Evolutionary conservation across 2,329 filamentous ascomycete genomes (phyloP), one percentile per base, ranked within the genome.

Genomic region (Trichoderma gracile): DNA sequence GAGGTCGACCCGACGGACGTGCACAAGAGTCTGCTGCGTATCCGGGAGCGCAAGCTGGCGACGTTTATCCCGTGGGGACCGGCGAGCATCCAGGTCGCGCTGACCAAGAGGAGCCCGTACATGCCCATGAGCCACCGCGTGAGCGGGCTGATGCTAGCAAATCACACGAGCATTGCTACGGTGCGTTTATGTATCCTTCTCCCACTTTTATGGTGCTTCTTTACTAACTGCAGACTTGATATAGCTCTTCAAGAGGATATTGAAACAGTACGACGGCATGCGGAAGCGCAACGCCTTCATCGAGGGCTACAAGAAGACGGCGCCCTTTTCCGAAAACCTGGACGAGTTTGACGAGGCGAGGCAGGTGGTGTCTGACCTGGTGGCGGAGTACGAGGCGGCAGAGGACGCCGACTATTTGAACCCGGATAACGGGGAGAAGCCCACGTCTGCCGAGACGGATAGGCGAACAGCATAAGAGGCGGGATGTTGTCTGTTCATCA

Each of bases 21-120:
- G 64, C 95, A 99, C 82, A 99, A 99, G 85, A 98, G 94, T 69
- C 82, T 99, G 65, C 86, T 99, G 65, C 91, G 95, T 69, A 99
- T 99, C 73, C 89, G 95, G 56, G 95, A 99, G 81, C 89, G 95
- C 56, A 88, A 92, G 66, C 84, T 99, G 61, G 96, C 95, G 10
- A 96, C 92, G 0, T 99, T 99, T 74, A 99, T 99, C 68, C 95
- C 96, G 10, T 99, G 95, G 95, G 95, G 95, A 0, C 95, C 95
- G 1, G 95, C 95, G 30, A 96, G 92, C 73, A 99, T 99, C 69
- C 95, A 99, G 78, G 95, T 99, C 14, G 96, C 95, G 3, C 79
- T 99, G 67, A 97, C 95, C 2, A 97, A 97, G 81, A 92, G 96
- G 73, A 97, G 93, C 47, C 96, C 96, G 1, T 98, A 99, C 74